These are phyloP conservation scores for Monilinia laxa DNA, from an alignment of 2,329 filamentous ascomycete genomes.

Conservation along the genomic window DNA sequence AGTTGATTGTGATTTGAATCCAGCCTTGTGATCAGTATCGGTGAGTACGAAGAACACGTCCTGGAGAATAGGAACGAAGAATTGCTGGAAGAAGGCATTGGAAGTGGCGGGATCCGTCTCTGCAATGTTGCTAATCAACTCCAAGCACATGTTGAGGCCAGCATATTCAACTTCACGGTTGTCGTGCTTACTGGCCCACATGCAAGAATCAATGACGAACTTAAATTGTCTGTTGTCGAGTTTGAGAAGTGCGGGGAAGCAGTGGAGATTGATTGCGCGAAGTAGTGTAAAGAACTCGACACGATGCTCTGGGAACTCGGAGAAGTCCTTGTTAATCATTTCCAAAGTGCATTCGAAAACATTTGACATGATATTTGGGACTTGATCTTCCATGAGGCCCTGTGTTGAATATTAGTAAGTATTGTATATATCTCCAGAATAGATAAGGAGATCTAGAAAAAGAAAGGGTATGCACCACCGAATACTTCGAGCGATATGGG, in stretches of 20 bases:
- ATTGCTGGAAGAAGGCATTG: slow-evolving; percentile 96
- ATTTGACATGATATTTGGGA: slow-evolving; percentile 96
- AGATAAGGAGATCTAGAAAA: slow-evolving; percentile 27
- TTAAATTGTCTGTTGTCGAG: slow-evolving; percentile 97
- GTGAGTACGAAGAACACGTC: slow-evolving; percentile 98
- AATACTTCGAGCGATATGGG: slow-evolving; percentile 48
- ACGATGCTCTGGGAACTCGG: slow-evolving; percentile 95
- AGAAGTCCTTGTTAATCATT: slow-evolving; percentile 99
- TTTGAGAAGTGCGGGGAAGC: slow-evolving; percentile 91
- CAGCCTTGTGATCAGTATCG: slow-evolving; percentile 96
- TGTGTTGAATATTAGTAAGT: slow-evolving; percentile 45
- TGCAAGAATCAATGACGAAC: slow-evolving; percentile 98
- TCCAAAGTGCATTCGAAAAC: slow-evolving; percentile 98
- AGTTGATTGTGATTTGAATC: slow-evolving; percentile 97
- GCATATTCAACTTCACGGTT: slow-evolving; percentile 97
- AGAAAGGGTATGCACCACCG: slow-evolving; percentile 42
- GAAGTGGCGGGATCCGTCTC: slow-evolving; percentile 84
- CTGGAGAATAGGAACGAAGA: slow-evolving; percentile 92
- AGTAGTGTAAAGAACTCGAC: slow-evolving; percentile 99
- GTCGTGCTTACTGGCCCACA: slow-evolving; percentile 99
- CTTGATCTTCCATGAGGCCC: slow-evolving; percentile 96
- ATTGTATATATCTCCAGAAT: slow-evolving; percentile 15
- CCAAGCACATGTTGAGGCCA: slow-evolving; percentile 95
- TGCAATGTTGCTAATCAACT: slow-evolving; percentile 96
- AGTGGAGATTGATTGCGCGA: slow-evolving; percentile 93